Conservation (phyloP, 768 basidiomycete species). For the Rossbeevera mucosa region DNA sequence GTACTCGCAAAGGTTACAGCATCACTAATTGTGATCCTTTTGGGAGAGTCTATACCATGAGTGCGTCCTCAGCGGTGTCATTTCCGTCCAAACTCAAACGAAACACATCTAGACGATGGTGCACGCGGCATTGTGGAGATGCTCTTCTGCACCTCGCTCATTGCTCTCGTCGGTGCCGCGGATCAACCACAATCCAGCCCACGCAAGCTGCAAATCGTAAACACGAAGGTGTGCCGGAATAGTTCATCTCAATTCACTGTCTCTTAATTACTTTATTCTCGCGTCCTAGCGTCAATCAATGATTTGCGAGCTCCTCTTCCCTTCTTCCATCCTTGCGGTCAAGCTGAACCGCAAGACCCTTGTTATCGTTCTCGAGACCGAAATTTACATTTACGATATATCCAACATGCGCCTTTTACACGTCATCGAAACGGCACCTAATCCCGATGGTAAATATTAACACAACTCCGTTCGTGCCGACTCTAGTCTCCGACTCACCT, state of each 20-base stretch:
- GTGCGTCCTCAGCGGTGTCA: slow-evolving; percentile 46
- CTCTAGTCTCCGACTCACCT: not conserved
- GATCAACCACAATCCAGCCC: slow-evolving; percentile 90
- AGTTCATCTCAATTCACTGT: not conserved
- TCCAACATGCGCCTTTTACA: slow-evolving; percentile 97
- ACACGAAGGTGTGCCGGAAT: slow-evolving; percentile 77
- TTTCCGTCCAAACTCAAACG: not conserved
- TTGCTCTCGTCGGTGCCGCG: slow-evolving; percentile 93
- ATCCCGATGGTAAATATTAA: slow-evolving; percentile 73
- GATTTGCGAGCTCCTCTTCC: slow-evolving; percentile 98
- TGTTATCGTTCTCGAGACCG: slow-evolving; percentile 92
- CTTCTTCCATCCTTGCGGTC: slow-evolving; percentile 93
- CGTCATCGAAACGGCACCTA: slow-evolving; percentile 94
- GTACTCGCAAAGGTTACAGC: slow-evolving; percentile 91
- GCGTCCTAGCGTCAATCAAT: slow-evolving; percentile 81
- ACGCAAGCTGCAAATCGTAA: slow-evolving; percentile 93
- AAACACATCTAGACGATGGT: slow-evolving; percentile 64
- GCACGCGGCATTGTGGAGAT: slow-evolving; percentile 97
- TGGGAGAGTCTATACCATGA: slow-evolving; percentile 91
- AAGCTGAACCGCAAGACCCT: slow-evolving; percentile 96
- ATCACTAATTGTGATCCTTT: slow-evolving; percentile 99
- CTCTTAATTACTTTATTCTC: not conserved
- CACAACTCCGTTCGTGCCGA: not conserved
- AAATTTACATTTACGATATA: slow-evolving; percentile 99
- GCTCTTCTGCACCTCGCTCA: slow-evolving; percentile 98